These are phyloP conservation scores for Tylopilus subfusipes DNA, from an alignment of 768 basidiomycete genomes.

Conservation along the genomic window DNA sequence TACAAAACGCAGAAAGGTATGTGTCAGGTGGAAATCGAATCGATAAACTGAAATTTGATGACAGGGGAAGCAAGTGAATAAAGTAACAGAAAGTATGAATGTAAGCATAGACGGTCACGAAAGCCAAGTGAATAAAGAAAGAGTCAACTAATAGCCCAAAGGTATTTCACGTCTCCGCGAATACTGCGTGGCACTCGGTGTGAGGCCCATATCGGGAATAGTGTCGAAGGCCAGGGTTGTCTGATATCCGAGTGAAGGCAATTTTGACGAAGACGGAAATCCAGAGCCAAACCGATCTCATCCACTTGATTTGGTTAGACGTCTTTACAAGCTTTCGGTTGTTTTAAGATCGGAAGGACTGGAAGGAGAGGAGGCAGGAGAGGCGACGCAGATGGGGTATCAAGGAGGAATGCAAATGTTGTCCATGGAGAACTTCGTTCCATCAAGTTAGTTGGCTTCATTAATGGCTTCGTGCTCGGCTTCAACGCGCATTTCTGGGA, in stretches of 20 bases:
- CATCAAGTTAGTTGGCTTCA: constrained; percentile 19
- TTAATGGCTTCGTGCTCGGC: constrained; percentile 26
- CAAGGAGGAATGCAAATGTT: constrained; percentile 29
- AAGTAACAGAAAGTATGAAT: constrained; percentile 24
- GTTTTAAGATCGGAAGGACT: constrained; percentile 28
- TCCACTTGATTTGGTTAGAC: constrained; percentile 36
- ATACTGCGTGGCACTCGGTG: neutral
- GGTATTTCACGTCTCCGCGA: constrained; percentile 21
- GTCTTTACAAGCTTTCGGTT: constrained; percentile 32
- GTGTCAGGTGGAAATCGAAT: constrained; percentile 32
- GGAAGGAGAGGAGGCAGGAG: constrained; percentile 18
- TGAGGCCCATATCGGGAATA: constrained; percentile 7
- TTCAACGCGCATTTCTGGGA: constrained; percentile 45
- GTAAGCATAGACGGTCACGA: constrained; percentile 28
- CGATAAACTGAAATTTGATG: constrained; percentile 33
- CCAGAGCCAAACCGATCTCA: constrained; percentile 46
- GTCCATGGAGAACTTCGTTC: constrained; percentile 20
- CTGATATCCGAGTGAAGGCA: constrained; percentile 6
- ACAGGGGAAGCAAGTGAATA: constrained; percentile 29
- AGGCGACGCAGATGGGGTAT: constrained; percentile 29
- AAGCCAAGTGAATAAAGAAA: constrained; percentile 48
- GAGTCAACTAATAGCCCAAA: constrained; percentile 65
- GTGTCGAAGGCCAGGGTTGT: constrained; percentile 6
- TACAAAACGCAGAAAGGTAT: constrained; percentile 22
- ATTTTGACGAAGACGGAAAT: constrained; percentile 25